Evolutionary conservation across 495 filamentous ascomycete genomes (phyloP), one percentile per base, ranked within the genome.

Genomic region (Neurospora tetraspora): DNA sequence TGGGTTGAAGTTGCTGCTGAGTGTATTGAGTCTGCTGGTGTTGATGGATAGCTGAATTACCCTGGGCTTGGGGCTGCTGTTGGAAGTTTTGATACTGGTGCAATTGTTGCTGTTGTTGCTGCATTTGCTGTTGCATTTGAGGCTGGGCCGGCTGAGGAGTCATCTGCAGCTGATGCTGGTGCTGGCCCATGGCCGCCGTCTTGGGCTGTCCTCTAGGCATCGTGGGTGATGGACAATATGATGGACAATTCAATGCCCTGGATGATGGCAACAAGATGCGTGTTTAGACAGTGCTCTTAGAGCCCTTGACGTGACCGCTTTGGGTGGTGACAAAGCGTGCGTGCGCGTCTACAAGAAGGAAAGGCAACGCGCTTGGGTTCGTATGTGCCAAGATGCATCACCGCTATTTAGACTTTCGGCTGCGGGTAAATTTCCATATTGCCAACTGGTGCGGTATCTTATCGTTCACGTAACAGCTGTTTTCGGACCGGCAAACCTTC

Each of bases 51-150:
- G 53, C 27, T 8, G 11, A 9, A 5, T 16, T 8, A 16, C 4
- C 11, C 10, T 20, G 71, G 9, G n/a, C 68, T 38, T 72, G 73
- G 10, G 39, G 71, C 45, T 68, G 75, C 18, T 70, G 75, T 38
- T 71, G 74, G 12, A 70, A 74, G 11, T 39, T 20, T 9, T 74
- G 43, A 16, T 70, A 68, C n/a, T 53, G 65, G 4, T 70, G 73
- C 1, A 31, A 38, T 68, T 76, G 78, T 40, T 73, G 76, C 34
- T 74, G 73, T 34, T 74, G 77, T 16, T 69, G 74, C 31, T 61
- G 70, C 37, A 65, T 65, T 65, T 73, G 73, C 27, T 77, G 78
- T 37, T 38, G 74, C 20, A 45, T 70, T 39, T 73, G 71, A 43
- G 68, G 65, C 34, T 69, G 65, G 27, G 47, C 38, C 37, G 36